Percentiles rank a stretch among this genome's conserved stretches.
These are phyloP conservation scores for Stevia rebaudiana DNA, from an alignment of 140 eudicot species.

Conservation along the genomic window DNA sequence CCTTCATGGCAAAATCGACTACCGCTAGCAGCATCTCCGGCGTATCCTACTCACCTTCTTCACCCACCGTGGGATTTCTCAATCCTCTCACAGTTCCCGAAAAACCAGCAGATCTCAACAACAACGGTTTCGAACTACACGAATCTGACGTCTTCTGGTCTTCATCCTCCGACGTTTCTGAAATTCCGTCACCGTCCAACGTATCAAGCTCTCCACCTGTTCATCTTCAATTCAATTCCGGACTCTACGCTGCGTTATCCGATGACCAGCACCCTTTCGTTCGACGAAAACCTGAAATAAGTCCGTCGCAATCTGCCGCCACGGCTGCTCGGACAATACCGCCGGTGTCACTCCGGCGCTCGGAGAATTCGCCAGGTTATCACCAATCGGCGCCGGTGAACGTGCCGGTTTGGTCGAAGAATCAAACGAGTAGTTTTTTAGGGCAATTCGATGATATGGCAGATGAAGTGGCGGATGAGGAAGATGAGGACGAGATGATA, in stretches of 20 bases:
- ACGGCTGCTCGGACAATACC: slow-evolving; percentile 27
- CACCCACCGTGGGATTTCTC: slow-evolving; percentile 39
- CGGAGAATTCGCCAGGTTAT: slow-evolving; percentile 19
- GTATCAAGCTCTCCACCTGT: slow-evolving; percentile 23
- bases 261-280: slow-evolving; percentile 40
- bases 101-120: slow-evolving; percentile 27
- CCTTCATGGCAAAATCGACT: slow-evolving; percentile 25
- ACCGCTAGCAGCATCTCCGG: slow-evolving; percentile 17
- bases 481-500: slow-evolving; percentile 51
- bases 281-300: slow-evolving; percentile 41
- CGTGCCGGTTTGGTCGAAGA: slow-evolving; percentile 68
- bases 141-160: slow-evolving; percentile 78
- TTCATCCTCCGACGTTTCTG: slow-evolving; percentile 23
- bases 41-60: slow-evolving; percentile 16
- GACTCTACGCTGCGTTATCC: slow-evolving; percentile 71
- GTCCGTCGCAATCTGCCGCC: slow-evolving; percentile 39
- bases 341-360: slow-evolving; percentile 23
- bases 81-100: slow-evolving; percentile 26
- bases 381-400: slow-evolving; percentile 86
- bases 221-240: slow-evolving; percentile 39
- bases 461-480: slow-evolving; percentile 29
- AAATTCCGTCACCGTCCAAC: slow-evolving; percentile 13
- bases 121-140: slow-evolving; percentile 41
- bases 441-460: slow-evolving; percentile 38
- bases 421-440: slow-evolving; percentile 7